Conservation (phyloP, 805 yeast species). For the Hanseniaspora occidentalis region DNA sequence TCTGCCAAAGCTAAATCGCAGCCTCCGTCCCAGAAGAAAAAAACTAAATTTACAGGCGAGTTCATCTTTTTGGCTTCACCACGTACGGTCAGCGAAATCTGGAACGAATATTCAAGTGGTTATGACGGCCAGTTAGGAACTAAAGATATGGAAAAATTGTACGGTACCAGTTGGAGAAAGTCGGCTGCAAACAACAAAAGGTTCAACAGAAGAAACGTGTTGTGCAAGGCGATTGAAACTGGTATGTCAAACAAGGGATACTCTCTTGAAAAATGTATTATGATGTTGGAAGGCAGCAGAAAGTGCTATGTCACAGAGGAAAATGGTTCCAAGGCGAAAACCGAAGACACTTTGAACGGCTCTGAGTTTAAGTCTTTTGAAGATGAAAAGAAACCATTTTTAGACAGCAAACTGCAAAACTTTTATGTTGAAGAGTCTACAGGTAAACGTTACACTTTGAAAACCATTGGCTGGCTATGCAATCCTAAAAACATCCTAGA, state of each 20-base stretch:
- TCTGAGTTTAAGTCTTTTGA: not conserved
- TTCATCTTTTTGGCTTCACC: constrained; percentile 32
- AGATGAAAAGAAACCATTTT: not conserved
- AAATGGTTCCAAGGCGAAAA: not conserved
- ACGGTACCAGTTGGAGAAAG: constrained; percentile 43
- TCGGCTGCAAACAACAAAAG: constrained; percentile 42
- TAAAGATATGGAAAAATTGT: constrained; percentile 34
- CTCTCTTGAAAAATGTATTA: constrained; percentile 30
- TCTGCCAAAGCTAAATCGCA: too few relatives aligned
- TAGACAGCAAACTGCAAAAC: not conserved
- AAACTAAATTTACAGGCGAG: constrained; percentile 22
- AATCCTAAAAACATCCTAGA: constrained; percentile 27
- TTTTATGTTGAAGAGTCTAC: not conserved
- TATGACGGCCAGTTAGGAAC: constrained; percentile 40
- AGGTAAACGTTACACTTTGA: constrained; percentile 7
- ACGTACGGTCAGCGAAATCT: constrained; percentile 36
- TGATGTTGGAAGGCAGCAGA: constrained; percentile 35
- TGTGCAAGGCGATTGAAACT: constrained; percentile 42
- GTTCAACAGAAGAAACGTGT: constrained; percentile 38
- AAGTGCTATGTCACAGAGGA: constrained; percentile 21
- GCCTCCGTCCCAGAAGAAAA: too few relatives aligned
- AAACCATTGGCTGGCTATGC: constrained; percentile 34
- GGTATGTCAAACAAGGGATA: constrained; percentile 33
- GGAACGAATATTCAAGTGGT: constrained; percentile 46
- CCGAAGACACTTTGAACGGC: not conserved